Evolutionary conservation across 2,329 filamentous ascomycete species (phyloP), one percentile per base, ranked within the genome.

Genomic region (Byssothecium circinans): DNA sequence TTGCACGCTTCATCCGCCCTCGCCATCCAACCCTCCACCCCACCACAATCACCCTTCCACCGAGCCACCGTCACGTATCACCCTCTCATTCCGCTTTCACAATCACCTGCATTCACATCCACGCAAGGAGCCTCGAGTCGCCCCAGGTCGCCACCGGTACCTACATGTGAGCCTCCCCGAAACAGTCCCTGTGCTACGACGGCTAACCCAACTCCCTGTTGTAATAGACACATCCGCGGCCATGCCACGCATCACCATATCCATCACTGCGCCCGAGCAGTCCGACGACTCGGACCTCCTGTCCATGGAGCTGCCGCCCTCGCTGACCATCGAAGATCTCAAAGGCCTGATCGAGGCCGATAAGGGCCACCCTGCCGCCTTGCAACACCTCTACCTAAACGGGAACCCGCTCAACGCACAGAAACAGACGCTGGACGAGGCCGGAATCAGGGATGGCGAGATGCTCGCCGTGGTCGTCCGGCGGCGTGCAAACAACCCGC

Each of bases 341-440:
- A 95, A 95, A 73, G 88, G 86, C 67, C 88, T 90, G 66, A 87
- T 99, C 67, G 84, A 94, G 69, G 88, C 85, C 72, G 92, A 97
- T 73, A 87, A 87, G 40, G 78, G 78, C 61, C 85, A 95, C 59
- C 83, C 88, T 22, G 81, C 84, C 15, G 77, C 79, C 36, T 80
- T 86, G 38, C 91, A 96, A 71, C 85, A 90, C 66, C 85, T 97
- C 67, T 95, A 94, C 74, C 88, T 92, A 75, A 95, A 96, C 70
- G 94, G 92, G 56, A 82, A 84, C 56, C 82, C 91, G 34, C 83
- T 99, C 45, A 81, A 78, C 57, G 86, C 91, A 72, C 86, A 91
- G 62, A 74, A 81, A 49, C 87, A 91, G 70, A 96, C 91, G 2
- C 81, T 99, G 65, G 83, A 91, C 58, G 81, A 92, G 62, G 81